These are phyloP conservation scores for Fusarium citri DNA, from an alignment of 2,329 filamentous ascomycete genomes.

Conservation along the genomic window DNA sequence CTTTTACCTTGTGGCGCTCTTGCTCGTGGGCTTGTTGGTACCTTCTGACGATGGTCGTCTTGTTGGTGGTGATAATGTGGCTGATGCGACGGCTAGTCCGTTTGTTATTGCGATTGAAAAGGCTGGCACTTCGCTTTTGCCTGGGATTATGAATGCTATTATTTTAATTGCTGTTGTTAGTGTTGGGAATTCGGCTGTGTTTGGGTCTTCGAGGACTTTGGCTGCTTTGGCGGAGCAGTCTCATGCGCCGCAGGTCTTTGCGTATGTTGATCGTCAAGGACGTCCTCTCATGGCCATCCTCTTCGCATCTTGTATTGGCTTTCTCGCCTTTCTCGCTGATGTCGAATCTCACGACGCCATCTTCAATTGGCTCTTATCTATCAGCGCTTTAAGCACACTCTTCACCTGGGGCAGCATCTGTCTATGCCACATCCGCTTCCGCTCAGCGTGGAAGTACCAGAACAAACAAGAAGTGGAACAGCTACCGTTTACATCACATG, in stretches of 20 bases:
- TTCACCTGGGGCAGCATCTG: constrained; percentile 90
- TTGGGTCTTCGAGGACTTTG: constrained; percentile 89
- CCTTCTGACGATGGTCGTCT: constrained; percentile 76
- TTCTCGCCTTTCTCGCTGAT: constrained; percentile 82
- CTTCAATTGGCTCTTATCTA: constrained; percentile 83
- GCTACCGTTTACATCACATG: constrained; percentile 82
- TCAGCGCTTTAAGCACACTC: constrained; percentile 77
- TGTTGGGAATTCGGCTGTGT: constrained; percentile 91
- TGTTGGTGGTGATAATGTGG: constrained; percentile 63
- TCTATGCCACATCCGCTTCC: constrained; percentile 90
- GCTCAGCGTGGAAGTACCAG: constrained; percentile 73
- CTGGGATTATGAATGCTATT: constrained; percentile 93
- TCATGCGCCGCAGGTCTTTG: constrained; percentile 81
- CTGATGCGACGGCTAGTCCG: constrained; percentile 81
- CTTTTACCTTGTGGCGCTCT: constrained; percentile 90
- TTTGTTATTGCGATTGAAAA: constrained; percentile 93
- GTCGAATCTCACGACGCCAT: constrained; percentile 68
- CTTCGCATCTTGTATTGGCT: constrained; percentile 74
- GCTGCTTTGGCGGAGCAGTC: constrained; percentile 89
- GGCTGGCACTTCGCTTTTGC: constrained; percentile 82
- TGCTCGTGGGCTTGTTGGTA: constrained; percentile 84
- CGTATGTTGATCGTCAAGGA: constrained; percentile 86
- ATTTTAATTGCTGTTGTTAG: constrained; percentile 92
- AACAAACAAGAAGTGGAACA: constrained; percentile 77
- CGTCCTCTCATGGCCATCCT: constrained; percentile 81